Percentiles rank a stretch among this genome's conserved stretches.
phyloP scores from a whole-genome alignment of 2,329 filamentous ascomycete species.

The Neonectria faginata region DNA sequence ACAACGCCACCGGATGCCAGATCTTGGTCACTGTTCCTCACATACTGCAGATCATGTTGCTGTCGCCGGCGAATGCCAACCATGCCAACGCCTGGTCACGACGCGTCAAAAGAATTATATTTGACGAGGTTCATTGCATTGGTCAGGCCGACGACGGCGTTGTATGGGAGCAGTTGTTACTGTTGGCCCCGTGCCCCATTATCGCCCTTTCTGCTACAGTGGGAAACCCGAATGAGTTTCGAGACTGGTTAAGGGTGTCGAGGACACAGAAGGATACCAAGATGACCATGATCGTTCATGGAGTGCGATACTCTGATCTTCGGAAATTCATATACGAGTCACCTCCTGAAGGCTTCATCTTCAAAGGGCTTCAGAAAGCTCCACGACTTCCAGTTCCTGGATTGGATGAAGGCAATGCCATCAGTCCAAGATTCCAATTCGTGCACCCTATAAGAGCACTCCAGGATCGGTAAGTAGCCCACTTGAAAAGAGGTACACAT shows the following conservation, averaged over 20 bases:
- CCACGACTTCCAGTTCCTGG: constrained; percentile 58
- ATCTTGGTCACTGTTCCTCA: constrained; percentile 82
- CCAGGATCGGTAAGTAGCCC: constrained; percentile 61
- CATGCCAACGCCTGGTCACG: constrained; percentile 68
- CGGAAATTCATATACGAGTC: constrained; percentile 78
- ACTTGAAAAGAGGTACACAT: not conserved
- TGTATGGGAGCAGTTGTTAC: constrained; percentile 81
- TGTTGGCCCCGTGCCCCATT: constrained; percentile 80
- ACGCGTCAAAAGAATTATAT: constrained; percentile 80
- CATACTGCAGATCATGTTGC: constrained; percentile 82
- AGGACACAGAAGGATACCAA: constrained; percentile 73
- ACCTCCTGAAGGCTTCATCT: constrained; percentile 60
- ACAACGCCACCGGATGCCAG: constrained; percentile 78
- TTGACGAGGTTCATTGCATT: constrained; percentile 86
- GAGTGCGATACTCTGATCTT: constrained; percentile 79
- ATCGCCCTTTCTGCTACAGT: constrained; percentile 85
- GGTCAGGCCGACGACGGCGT: constrained; percentile 81
- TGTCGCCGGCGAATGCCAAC: constrained; percentile 73
- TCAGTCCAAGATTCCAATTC: constrained; percentile 63
- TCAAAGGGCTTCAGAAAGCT: constrained; percentile 62
- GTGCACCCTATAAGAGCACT: constrained; percentile 76
- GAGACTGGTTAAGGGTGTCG: constrained; percentile 73
- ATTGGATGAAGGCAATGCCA: constrained; percentile 57
- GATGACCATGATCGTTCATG: constrained; percentile 76
- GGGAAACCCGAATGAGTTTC: constrained; percentile 79